These are phyloP conservation scores for Xylaria acuta DNA, from an alignment of 495 filamentous ascomycete species.

Conservation along the genomic window DNA sequence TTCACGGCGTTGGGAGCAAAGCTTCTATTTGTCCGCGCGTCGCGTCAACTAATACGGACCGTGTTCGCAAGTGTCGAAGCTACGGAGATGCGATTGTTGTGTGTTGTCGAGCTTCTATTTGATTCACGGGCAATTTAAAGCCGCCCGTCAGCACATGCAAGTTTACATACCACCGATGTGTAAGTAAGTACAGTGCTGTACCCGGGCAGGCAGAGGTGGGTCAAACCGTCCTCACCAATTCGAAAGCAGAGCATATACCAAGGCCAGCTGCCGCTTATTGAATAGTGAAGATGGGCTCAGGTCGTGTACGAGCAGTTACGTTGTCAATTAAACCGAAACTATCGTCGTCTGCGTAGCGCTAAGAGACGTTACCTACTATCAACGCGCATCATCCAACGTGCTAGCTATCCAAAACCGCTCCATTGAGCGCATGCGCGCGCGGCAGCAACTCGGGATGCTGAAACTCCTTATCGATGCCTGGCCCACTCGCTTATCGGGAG, in stretches of 20 bases:
- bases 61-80: slow-evolving; percentile 3
- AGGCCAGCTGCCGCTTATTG: background rate
- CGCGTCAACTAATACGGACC: background rate
- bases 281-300: background rate
- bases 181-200: too few relatives aligned
- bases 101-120: background rate
- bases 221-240: background rate
- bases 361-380: background rate
- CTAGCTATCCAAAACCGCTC: background rate
- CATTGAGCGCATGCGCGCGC: background rate
- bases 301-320: background rate
- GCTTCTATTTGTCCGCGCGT: background rate
- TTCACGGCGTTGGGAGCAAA: background rate
- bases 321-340: slow-evolving; percentile 4
- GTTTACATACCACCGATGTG: background rate
- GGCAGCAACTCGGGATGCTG: slow-evolving; percentile 8
- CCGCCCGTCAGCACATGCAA: slow-evolving; percentile 3
- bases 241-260: background rate
- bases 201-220: background rate
- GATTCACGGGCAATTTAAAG: background rate
- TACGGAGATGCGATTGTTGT: background rate
- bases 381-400: background rate
- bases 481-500: slow-evolving; percentile 32
- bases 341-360: slow-evolving; percentile 12
- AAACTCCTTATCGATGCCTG: slow-evolving; percentile 40